Base-by-base conservation (phyloP, 192 early-diverging fungal genomes). In the Pilaira anomala region DNA sequence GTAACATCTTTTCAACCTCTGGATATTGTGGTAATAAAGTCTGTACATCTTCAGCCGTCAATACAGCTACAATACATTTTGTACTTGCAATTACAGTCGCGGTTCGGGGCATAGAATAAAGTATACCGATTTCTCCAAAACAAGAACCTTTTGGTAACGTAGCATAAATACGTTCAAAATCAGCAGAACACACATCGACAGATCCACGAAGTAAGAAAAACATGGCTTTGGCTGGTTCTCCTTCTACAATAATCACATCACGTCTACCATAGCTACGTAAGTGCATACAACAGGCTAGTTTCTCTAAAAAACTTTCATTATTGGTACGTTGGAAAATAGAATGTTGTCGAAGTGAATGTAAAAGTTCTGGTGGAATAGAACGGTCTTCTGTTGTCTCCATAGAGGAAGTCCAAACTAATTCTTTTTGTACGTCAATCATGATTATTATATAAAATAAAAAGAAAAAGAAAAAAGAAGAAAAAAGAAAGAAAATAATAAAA, bases 71-170 rank as follows among this genome's bases (percentile, higher is more conserved):
- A 9, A 78, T 73, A 57, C 88, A 90, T 30, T 86, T 85, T 18
- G 78, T 80, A 46, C 78, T 79, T 21, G 87, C 83, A 13, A 85
- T 62, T 1, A 92, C 86, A 18, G 82, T 89, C 48, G 88, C 88
- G 7, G 87, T 87, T 57, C 89, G 65, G 1, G 88, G 85, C 19
- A 91, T 81, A 13, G 80, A 80, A 66, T 85, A 90, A 3, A 91
- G 70, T 2, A 91, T 85, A 9, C 88, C 89, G 21, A 91, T 87
- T 62, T 91, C 89, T n/a, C 89, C 89, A 64, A 91, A 91, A 72
- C 91, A 91, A 25, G 80, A 82, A 46, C 83, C 78, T 65, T 88
- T 80, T 29, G 80, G 76, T 67, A 91, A 61, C 13, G 75, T 76
- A 18, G 80, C 73, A 69, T 77, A 80, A 4, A 81, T 73, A 12